phyloP scores from a whole-genome alignment of 2,329 filamentous ascomycete species.

The Fusarium algeriense region DNA sequence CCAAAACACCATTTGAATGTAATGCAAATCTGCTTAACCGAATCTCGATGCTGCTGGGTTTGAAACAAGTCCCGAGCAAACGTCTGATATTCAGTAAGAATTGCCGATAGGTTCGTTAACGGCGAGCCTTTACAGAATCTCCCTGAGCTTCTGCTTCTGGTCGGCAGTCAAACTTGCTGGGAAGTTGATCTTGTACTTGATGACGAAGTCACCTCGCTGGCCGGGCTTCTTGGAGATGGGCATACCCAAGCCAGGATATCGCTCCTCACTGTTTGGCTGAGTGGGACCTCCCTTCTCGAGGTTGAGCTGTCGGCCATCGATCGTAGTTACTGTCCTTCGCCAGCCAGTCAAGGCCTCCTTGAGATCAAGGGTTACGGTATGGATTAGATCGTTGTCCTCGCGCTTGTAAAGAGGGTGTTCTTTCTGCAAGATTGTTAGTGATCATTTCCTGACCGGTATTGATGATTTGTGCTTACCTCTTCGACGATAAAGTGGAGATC shows the following conservation, averaged over 20 bases:
- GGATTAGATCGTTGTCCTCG: conserved; percentile 87
- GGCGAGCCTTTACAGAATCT: conserved; percentile 71
- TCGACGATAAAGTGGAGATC: conserved; percentile 95
- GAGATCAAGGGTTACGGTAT: conserved; percentile 82
- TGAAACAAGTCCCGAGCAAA: background rate
- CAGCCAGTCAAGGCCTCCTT: conserved; percentile 97
- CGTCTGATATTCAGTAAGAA: background rate
- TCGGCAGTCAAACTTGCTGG: conserved; percentile 79
- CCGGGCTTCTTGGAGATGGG: conserved; percentile 90
- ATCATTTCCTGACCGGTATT: conserved; percentile 34
- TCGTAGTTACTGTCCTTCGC: conserved; percentile 90
- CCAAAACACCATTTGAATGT: conserved; percentile 40
- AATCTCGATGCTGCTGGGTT: background rate
- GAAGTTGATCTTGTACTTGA: conserved; percentile 94
- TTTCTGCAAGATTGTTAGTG: conserved; percentile 73
- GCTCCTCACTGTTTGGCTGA: conserved; percentile 83
- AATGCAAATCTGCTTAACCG: conserved; percentile 12
- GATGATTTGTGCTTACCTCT: conserved; percentile 73
- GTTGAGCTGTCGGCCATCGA: conserved; percentile 87
- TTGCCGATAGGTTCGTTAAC: conserved; percentile 1
- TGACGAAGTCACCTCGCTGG: conserved; percentile 86
- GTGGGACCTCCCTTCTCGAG: conserved; percentile 88
- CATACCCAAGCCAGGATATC: conserved; percentile 91
- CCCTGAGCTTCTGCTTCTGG: conserved; percentile 85
- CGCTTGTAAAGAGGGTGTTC: conserved; percentile 85